phyloP scores from a whole-genome alignment of 495 filamentous ascomycete genomes.

The Staphylotrichum tortipilum region DNA sequence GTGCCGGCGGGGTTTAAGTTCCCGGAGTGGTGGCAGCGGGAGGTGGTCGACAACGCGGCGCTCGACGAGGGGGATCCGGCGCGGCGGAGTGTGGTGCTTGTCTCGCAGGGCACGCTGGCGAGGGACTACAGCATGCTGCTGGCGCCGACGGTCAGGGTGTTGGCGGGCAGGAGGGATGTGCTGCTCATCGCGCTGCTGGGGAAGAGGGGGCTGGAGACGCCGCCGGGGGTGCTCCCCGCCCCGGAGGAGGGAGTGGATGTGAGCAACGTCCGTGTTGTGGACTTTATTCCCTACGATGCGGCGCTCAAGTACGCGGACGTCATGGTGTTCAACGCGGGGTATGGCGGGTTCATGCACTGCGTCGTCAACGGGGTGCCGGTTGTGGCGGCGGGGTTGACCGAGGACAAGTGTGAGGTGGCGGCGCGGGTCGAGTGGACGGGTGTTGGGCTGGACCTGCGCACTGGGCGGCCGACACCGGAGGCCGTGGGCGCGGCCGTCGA shows the following conservation, averaged over 20 bases:
- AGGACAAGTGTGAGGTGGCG: slow-evolving; percentile 28
- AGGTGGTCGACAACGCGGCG: slow-evolving; percentile 12
- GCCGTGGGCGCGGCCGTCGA: slow-evolving; percentile 22
- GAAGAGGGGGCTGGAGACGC: slow-evolving; percentile 17
- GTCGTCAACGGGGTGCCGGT: slow-evolving; percentile 26
- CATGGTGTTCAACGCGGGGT: slow-evolving; percentile 30
- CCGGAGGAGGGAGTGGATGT: not conserved
- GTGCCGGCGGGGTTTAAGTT: slow-evolving; percentile 6
- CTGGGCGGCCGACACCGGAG: slow-evolving; percentile 17
- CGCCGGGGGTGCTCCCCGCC: slow-evolving; percentile 1
- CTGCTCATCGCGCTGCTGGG: slow-evolving; percentile 28
- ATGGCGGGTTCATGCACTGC: slow-evolving; percentile 27
- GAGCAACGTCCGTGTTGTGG: slow-evolving; percentile 21
- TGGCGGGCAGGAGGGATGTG: slow-evolving; percentile 22
- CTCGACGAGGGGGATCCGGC: not conserved
- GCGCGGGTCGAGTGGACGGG: slow-evolving; percentile 28
- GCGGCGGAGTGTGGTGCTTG: slow-evolving; percentile 22
- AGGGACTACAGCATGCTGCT: slow-evolving; percentile 21
- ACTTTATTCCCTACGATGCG: slow-evolving; percentile 33
- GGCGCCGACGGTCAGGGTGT: slow-evolving; percentile 21
- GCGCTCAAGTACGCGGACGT: slow-evolving; percentile 23
- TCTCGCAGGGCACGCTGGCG: slow-evolving; percentile 26
- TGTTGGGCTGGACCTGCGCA: slow-evolving; percentile 26
- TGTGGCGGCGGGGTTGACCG: slow-evolving; percentile 24
- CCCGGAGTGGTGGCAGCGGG: slow-evolving; percentile 25